These are phyloP conservation scores for Penicillium turbatum DNA, from an alignment of 495 filamentous ascomycete species.

Conservation along the genomic window DNA sequence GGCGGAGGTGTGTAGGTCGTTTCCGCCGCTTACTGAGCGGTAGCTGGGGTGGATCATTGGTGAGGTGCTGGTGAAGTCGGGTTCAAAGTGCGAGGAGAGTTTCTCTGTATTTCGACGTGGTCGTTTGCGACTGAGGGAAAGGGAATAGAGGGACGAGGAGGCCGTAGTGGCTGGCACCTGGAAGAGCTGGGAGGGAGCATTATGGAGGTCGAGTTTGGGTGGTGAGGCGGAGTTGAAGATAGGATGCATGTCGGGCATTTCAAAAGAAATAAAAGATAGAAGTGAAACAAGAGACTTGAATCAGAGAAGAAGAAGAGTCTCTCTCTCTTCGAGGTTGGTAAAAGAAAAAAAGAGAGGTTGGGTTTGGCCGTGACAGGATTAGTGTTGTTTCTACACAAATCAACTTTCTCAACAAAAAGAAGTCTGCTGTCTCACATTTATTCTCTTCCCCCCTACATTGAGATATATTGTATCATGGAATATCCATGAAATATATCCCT, in stretches of 20 bases:
- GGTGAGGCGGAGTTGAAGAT: constrained; percentile 48
- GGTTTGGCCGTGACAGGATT: neutral
- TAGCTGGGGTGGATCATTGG: constrained; percentile 54
- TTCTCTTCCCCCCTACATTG: constrained; percentile 5
- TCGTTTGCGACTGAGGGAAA: constrained; percentile 49
- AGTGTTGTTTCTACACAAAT: neutral
- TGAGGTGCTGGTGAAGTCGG: constrained; percentile 30
- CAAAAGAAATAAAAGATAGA: constrained; percentile 2
- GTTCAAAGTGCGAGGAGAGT: constrained; percentile 26
- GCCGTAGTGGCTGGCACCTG: constrained; percentile 66
- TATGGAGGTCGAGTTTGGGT: constrained; percentile 51
- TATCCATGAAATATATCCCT: neutral
- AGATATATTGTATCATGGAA: neutral
- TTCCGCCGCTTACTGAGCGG: constrained; percentile 58
- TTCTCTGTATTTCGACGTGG: constrained; percentile 31
- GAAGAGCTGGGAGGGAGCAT: constrained; percentile 58
- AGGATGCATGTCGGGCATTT: constrained; percentile 41
- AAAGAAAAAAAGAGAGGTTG: constrained; percentile 1
- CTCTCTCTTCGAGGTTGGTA: neutral
- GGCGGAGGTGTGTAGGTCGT: constrained; percentile 32
- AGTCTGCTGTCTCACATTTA: neutral
- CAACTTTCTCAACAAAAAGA: neutral
- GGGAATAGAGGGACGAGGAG: constrained; percentile 58
- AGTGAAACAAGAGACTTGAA: constrained; percentile 3
- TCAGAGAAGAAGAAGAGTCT: neutral